A percentile compares a stretch with the other conserved stretches of the same genome.
phyloP scores from a whole-genome alignment of 2,329 filamentous ascomycete species.

The Atkinsonella texensis region DNA sequence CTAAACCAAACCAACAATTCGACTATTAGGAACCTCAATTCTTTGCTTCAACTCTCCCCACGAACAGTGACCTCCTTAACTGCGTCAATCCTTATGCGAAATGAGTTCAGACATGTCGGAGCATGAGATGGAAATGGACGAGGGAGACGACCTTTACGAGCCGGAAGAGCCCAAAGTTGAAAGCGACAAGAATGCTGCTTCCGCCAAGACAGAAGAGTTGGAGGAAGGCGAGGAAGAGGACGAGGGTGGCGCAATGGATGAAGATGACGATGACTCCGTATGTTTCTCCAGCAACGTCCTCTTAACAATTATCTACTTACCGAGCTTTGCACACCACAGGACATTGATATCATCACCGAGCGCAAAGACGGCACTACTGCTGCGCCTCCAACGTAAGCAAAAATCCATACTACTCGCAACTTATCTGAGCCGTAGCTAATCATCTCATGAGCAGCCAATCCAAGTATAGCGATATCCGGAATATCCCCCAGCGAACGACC shows the following conservation, averaged over 20 bases:
- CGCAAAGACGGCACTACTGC: slow-evolving; percentile 52
- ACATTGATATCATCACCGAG: slow-evolving; percentile 58
- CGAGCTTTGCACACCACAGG: slow-evolving; percentile 24
- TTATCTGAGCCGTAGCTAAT: not conserved
- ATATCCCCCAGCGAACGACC: slow-evolving; percentile 49
- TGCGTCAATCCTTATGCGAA: too few species aligned
- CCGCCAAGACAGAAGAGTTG: slow-evolving; percentile 38
- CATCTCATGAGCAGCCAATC: slow-evolving; percentile 32
- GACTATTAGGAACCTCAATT: not conserved
- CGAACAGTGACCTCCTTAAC: too few species aligned
- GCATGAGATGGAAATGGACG: slow-evolving; percentile 50
- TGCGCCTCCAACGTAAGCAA: slow-evolving; percentile 42
- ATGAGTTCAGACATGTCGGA: slow-evolving; percentile 8
- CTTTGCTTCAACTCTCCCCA: not conserved
- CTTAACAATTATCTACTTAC: not conserved
- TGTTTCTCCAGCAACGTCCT: not conserved
- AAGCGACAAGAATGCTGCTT: slow-evolving; percentile 16
- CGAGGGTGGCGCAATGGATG: slow-evolving; percentile 47
- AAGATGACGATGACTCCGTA: slow-evolving; percentile 40
- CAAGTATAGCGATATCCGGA: slow-evolving; percentile 52
- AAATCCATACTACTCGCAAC: not conserved
- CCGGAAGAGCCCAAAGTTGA: slow-evolving; percentile 41
- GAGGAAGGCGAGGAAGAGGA: slow-evolving; percentile 56
- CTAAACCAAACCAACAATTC: not conserved
- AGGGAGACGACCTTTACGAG: slow-evolving; percentile 56